Conservation (phyloP, 768 basidiomycete species). For the Chalciporus sphaerocephalus region DNA sequence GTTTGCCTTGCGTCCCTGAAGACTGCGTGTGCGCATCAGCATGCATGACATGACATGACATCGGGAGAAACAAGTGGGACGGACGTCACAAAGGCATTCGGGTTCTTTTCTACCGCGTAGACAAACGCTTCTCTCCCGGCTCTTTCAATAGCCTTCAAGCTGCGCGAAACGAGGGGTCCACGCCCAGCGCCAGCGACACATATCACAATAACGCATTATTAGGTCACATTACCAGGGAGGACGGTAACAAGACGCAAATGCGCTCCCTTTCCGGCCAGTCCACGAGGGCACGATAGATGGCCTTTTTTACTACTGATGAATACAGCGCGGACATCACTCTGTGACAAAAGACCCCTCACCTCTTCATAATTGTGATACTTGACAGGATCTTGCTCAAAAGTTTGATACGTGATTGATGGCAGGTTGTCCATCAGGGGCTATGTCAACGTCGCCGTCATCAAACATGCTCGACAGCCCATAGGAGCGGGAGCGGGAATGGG, state of each 20-base stretch:
- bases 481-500: conserved; percentile 13
- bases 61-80: conserved; percentile 30
- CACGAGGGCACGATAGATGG: conserved; percentile 72
- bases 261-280: conserved; percentile 60
- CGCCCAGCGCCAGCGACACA: conserved; percentile 95
- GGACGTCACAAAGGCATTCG: conserved; percentile 91
- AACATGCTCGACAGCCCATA: background rate
- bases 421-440: conserved; percentile 97
- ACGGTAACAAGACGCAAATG: conserved; percentile 50
- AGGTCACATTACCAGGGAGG: conserved; percentile 15
- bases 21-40: conserved; percentile 39
- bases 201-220: conserved; percentile 53
- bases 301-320: conserved; percentile 40
- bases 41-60: conserved; percentile 13
- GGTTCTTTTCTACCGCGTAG: conserved; percentile 95
- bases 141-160: conserved; percentile 70
- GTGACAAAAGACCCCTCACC: conserved; percentile 38
- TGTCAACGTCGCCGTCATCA: conserved; percentile 11
- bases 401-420: conserved; percentile 92
- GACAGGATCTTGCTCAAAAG: conserved; percentile 95
- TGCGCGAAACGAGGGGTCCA: conserved; percentile 86
- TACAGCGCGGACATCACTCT: conserved; percentile 8
- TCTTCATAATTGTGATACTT: conserved; percentile 96
- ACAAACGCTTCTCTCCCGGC: conserved; percentile 59
- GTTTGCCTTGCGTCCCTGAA: conserved; percentile 73